phyloP scores from a whole-genome alignment of 805 yeast species.

The Candida chilensis region DNA sequence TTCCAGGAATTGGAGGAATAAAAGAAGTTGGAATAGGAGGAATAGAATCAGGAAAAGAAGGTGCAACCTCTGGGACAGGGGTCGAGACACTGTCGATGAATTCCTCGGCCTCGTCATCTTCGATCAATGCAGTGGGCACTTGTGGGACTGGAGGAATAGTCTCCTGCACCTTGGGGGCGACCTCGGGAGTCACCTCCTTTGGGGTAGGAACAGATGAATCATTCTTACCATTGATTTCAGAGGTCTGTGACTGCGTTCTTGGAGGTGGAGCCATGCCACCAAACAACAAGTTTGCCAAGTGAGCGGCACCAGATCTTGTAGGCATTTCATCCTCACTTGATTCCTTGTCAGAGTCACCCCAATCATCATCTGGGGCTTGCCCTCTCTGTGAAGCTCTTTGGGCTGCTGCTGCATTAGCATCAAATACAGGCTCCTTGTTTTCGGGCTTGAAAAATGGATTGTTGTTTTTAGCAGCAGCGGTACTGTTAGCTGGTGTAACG shows the following conservation, averaged over 20 bases:
- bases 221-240: slow-evolving; percentile 10
- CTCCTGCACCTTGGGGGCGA: slow-evolving; percentile 1
- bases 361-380: slow-evolving; percentile 28
- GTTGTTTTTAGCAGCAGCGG: slow-evolving; percentile 12
- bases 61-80: slow-evolving; percentile 7
- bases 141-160: slow-evolving; percentile 5
- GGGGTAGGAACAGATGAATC: slow-evolving; percentile 8
- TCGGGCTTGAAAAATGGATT: slow-evolving; percentile 56
- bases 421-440: slow-evolving; percentile 23
- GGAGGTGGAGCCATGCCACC: slow-evolving; percentile 38
- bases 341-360: slow-evolving; percentile 35
- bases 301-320: slow-evolving; percentile 44
- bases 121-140: slow-evolving; percentile 2
- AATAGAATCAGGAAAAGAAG: slow-evolving; percentile 1
- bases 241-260: slow-evolving; percentile 18
- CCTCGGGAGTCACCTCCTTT: background rate
- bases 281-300: slow-evolving; percentile 43
- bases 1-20: slow-evolving; percentile 5
- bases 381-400: slow-evolving; percentile 71
- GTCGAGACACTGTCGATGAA: slow-evolving; percentile 5
- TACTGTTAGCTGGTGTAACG: slow-evolving; percentile 5
- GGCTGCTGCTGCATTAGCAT: slow-evolving; percentile 51
- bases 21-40: slow-evolving; percentile 1
- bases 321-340: slow-evolving; percentile 38
- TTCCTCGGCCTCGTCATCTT: slow-evolving; percentile 5